Evolutionary conservation across 441 rosid genomes (phyloP), one percentile per base, ranked within the genome.

Genomic region (Populus hybrid): DNA sequence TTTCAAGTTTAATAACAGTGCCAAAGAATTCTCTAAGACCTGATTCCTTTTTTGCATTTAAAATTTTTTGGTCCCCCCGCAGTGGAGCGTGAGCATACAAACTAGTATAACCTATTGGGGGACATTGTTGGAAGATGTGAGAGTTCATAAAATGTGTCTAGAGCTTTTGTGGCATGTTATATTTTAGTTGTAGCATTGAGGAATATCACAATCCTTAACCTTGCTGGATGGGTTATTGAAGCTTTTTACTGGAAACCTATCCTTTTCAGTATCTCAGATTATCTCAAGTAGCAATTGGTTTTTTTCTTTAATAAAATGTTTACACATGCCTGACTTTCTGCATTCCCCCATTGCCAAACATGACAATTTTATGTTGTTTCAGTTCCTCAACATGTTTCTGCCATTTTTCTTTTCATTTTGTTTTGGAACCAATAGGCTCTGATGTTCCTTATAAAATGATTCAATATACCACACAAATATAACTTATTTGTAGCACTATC

Each of bases 401-500:
- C 70, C 38, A 26, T 67, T 67, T 14, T 8, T 30, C 21, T 24
- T 23, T 63, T 12, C 32, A 24, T 70, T 42, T 67, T 35, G 26
- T 32, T 79, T 69, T 38, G 14, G 8, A 78, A 53, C 28, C 53
- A 70, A 16, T 18, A 74, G 57, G 78, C 50, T 74, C 50, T 67
- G 75, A 23, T 32, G 11, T 73, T 30, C 67, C 11, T 77, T 65
- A 50, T 42, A 64, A 63, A 26, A 59, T 64, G 11, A 59, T 64
- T 64, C 1, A 74, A 67, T 32, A 32, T 32, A 20, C 10, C 8
- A 10, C 12, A 20, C 61, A 23, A 61, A 6, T 1, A 5, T 4
- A 30, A 21, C 35, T 21, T 72, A 73, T 63, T 36, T 79, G 82
- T 81, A 77, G 77, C 75, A 70, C 85, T 79, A 83, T 84, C 81